Conservation (phyloP, 1,284 basidiomycete genomes). For the Malassezia furfur region DNA sequence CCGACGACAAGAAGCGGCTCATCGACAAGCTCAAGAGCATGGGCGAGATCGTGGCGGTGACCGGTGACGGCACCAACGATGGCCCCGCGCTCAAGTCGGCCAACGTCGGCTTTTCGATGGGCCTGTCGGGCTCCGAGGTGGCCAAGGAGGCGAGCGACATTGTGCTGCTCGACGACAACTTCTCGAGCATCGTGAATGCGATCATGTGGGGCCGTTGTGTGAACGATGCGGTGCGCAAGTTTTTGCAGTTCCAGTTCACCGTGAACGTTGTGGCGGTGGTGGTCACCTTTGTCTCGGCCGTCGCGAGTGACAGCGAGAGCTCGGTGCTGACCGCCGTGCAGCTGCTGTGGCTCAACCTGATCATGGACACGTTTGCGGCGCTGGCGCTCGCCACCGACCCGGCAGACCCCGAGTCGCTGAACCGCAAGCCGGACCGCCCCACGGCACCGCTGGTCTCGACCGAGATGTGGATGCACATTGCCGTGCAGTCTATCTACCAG, state of each 20-base stretch:
- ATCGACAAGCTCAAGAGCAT: conserved; percentile 78
- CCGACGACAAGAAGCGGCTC: conserved; percentile 88
- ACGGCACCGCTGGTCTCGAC: conserved; percentile 77
- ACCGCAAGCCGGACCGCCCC: conserved; percentile 82
- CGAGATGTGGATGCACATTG: conserved; percentile 74
- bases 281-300: conserved; percentile 82
- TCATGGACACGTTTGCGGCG: conserved; percentile 94
- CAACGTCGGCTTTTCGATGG: conserved; percentile 59
- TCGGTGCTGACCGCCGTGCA: conserved; percentile 89
- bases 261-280: conserved; percentile 91
- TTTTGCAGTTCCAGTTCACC: conserved; percentile 94
- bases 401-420: conserved; percentile 67
- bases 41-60: conserved; percentile 90
- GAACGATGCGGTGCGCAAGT: conserved; percentile 93
- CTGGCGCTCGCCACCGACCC: conserved; percentile 93
- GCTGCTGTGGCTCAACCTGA: conserved; percentile 87
- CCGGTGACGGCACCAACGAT: conserved; percentile 96
- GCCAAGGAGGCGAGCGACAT: conserved; percentile 99
- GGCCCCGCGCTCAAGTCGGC: conserved; percentile 84
- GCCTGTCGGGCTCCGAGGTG: conserved; percentile 94
- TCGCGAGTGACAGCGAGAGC: conserved; percentile 65
- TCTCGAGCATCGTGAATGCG: conserved; percentile 82
- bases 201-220: conserved; percentile 99
- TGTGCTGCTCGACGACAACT: conserved; percentile 92
- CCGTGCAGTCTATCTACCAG: conserved; percentile 82